Evolutionary conservation across 176 grass and related monocot species (phyloP), one percentile per base, ranked within the genome.

Genomic region (Lolium rigidum): DNA sequence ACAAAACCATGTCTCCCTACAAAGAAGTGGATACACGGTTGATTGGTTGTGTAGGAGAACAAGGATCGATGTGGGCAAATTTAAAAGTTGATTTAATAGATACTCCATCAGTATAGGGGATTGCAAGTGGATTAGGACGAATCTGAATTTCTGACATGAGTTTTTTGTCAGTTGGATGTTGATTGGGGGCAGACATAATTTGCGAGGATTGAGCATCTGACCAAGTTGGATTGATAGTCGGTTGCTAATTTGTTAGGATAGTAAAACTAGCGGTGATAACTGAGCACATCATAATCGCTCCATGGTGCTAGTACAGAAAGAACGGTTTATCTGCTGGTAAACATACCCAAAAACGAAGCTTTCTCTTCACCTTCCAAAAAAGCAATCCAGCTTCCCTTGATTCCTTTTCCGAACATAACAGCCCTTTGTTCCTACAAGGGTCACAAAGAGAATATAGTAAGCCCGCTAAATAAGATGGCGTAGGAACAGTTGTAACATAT

Each of bases 341-440:
- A 8, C 2, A 35, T 66, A 63, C 62, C 62, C 24, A 66, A 31
- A 15, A 31, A 35, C 26, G 13, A 16, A 66, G 26, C 62, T 66
- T 66, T 66, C 62, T 35, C 62, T 66, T 66, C 62, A 66, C 62
- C 62, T 66, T 66, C 62, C 62, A 66, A 66, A 2, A 25, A 35
- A 66, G 25, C 62, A 3, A 31, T 66, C 25, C 25, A 35, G 14
- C 4, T 25, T 15, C 28, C 2, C 14, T 66, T 15, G 26, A 5
- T 66, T 31, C 12, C 62, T 28, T 66, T 31, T 15, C 28, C 1
- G 26, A 66, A 66, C 14, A 66, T 35, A 66, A 14, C 6, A 66
- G 62, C 5, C 62, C 62, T 66, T 66, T 66, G 62, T 66, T 66
- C 62, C 24, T 66, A 66, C 24, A 63, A 26, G 60, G 22, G 60